A percentile compares a stretch with the other conserved stretches of the same genome.
Evolutionary conservation across 129 eudicot genomes (phyloP).

Genomic region (Oenanthe sinensis): DNA sequence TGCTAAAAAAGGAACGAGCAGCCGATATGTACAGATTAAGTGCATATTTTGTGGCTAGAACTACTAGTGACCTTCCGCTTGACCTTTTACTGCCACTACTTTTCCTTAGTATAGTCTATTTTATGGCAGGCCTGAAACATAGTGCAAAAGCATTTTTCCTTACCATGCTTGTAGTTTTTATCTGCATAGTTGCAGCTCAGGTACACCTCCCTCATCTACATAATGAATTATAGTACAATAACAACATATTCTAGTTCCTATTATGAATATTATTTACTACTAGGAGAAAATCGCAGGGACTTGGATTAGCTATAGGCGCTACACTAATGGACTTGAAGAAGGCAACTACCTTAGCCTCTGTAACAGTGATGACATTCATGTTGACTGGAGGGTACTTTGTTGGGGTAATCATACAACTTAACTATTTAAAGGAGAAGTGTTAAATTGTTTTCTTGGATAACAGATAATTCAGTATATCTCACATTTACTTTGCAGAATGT

Average conservation of each 20-base stretch:
- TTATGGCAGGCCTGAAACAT: conserved; percentile 82
- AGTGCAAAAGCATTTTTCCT: conserved; percentile 54
- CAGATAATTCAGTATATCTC: not conserved
- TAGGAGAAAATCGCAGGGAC: conserved; percentile 47
- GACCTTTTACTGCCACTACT: conserved; percentile 80
- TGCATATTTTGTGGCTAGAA: conserved; percentile 89
- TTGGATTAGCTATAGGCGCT: conserved; percentile 84
- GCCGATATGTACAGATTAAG: conserved; percentile 95
- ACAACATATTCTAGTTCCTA: conserved; percentile 4
- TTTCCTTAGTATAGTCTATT: conserved; percentile 71
- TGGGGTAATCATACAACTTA: conserved; percentile 30
- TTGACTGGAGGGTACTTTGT: conserved; percentile 90
- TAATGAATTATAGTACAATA: conserved; percentile 11
- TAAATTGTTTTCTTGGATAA: not conserved
- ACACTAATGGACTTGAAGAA: conserved; percentile 70
- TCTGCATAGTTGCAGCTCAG: conserved; percentile 95
- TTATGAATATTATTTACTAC: not conserved
- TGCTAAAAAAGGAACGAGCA: conserved; percentile 85
- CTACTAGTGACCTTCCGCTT: conserved; percentile 85
- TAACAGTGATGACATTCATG: conserved; percentile 93
- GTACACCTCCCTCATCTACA: conserved; percentile 22
- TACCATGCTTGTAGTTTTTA: conserved; percentile 63
- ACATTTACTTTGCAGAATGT: conserved; percentile 47
- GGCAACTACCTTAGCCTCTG: conserved; percentile 84
- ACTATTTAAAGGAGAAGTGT: not conserved